These are phyloP conservation scores for Candida neerlandica DNA, from an alignment of 1,139 yeast genomes.

Conservation along the genomic window DNA sequence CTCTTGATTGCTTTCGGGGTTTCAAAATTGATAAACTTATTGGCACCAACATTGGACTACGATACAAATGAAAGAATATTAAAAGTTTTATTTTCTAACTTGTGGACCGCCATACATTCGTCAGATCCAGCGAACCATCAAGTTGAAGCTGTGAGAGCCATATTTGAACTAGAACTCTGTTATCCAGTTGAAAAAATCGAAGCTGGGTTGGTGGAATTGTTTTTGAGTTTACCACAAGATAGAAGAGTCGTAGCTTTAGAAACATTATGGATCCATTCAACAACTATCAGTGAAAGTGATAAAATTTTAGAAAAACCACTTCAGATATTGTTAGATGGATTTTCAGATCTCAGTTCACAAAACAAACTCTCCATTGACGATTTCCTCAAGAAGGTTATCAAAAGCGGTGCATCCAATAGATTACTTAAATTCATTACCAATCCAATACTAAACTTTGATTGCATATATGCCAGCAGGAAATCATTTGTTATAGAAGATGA, in stretches of 20 bases:
- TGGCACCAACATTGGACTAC: slow-evolving; percentile 28
- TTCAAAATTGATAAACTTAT: slow-evolving; percentile 43
- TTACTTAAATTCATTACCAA: slow-evolving; percentile 58
- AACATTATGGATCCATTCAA: slow-evolving; percentile 63
- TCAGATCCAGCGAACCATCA: slow-evolving; percentile 52
- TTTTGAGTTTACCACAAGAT: slow-evolving; percentile 38
- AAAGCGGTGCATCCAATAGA: slow-evolving; percentile 59
- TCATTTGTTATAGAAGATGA: slow-evolving; percentile 47
- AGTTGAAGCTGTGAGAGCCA: slow-evolving; percentile 61
- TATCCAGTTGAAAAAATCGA: slow-evolving; percentile 51
- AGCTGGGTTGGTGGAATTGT: slow-evolving; percentile 57
- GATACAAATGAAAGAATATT: slow-evolving; percentile 34
- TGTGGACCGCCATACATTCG: slow-evolving; percentile 52
- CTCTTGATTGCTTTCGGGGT: slow-evolving; percentile 46
- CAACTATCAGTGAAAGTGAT: slow-evolving; percentile 42
- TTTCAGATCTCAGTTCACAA: slow-evolving; percentile 44
- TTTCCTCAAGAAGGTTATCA: slow-evolving; percentile 57
- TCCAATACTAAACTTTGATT: slow-evolving; percentile 47
- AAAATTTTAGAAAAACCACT: slow-evolving; percentile 63
- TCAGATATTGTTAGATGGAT: slow-evolving; percentile 67
- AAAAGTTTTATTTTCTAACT: slow-evolving; percentile 38
- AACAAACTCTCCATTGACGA: slow-evolving; percentile 50
- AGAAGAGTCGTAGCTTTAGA: slow-evolving; percentile 52
- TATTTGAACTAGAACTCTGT: slow-evolving; percentile 45
- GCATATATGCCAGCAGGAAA: slow-evolving; percentile 25